phyloP scores from a whole-genome alignment of 2,329 filamentous ascomycete species.

The Fusarium illudens region DNA sequence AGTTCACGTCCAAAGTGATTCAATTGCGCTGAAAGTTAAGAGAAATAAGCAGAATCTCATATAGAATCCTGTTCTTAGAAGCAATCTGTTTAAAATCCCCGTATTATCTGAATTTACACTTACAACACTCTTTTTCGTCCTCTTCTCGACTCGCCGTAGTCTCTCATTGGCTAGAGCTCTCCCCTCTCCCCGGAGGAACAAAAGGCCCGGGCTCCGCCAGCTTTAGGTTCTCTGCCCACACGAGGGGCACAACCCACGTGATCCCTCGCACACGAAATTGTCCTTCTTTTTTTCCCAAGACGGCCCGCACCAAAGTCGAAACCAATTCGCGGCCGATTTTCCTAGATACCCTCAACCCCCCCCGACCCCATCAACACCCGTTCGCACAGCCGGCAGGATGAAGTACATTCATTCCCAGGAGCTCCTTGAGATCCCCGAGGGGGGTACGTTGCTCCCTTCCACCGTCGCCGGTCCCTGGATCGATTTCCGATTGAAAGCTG shows the following conservation, averaged over 20 bases:
- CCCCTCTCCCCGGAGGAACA: not conserved
- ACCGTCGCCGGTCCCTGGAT: not conserved
- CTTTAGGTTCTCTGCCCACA: slow-evolving; percentile 49
- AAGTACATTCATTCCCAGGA: slow-evolving; percentile 99
- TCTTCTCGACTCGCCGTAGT: not conserved
- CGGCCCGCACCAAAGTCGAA: slow-evolving; percentile 28
- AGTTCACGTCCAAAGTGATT: not conserved
- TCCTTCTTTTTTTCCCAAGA: slow-evolving; percentile 24
- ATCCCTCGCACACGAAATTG: slow-evolving; percentile 39
- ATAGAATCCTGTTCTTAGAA: not conserved
- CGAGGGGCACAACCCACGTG: slow-evolving; percentile 12
- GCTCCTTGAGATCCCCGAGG: slow-evolving; percentile 93
- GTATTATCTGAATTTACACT: not conserved
- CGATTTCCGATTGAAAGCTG: slow-evolving; percentile 20
- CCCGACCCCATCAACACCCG: slow-evolving; percentile 52
- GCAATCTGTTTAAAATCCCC: not conserved
- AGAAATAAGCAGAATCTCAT: not conserved
- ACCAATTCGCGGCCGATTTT: slow-evolving; percentile 50
- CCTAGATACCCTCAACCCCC: slow-evolving; percentile 53
- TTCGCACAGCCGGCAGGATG: slow-evolving; percentile 80
- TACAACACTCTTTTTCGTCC: not conserved
- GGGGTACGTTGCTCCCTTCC: slow-evolving; percentile 74
- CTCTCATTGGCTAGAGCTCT: slow-evolving; percentile 16
- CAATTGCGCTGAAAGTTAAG: not conserved
- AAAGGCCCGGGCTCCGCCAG: not conserved